These are phyloP conservation scores for Gossypium arboreum DNA, from an alignment of 345 rosid species.

Conservation along the genomic window DNA sequence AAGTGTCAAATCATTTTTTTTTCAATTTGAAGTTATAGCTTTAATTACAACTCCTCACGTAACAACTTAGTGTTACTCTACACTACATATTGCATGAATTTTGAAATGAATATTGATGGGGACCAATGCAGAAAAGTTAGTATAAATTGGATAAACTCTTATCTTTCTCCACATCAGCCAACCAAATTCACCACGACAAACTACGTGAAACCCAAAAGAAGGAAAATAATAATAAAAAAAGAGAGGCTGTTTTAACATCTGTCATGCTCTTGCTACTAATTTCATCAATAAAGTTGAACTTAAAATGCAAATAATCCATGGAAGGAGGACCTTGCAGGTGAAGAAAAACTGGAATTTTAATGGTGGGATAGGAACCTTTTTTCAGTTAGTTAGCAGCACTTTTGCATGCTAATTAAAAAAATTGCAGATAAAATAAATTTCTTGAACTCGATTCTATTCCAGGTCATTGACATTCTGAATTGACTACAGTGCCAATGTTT, in stretches of 20 bases:
- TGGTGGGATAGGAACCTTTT: constrained; percentile 7
- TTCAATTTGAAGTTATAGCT: no score
- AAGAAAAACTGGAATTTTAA: not conserved
- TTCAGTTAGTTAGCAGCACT: not conserved
- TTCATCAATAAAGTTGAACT: not conserved
- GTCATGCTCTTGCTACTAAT: not conserved
- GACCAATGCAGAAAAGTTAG: constrained; percentile 25
- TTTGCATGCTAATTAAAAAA: not conserved
- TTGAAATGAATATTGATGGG: not conserved
- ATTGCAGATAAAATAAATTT: constrained; percentile 6
- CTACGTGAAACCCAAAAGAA: not conserved
- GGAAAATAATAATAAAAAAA: no score
- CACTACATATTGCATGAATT: no score
- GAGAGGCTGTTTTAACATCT: no score
- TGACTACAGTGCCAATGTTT: not conserved
- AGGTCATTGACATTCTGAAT: constrained; percentile 4
- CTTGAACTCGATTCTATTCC: not conserved
- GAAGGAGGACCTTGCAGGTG: not conserved
- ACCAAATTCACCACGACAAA: constrained; percentile 8
- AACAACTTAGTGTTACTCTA: no score
- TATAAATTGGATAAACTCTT: constrained; percentile 37
- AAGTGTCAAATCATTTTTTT: no score
- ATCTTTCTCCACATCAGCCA: constrained; percentile 38
- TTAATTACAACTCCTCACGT: no score
- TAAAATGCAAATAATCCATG: not conserved